A percentile compares a stretch with the other conserved stretches of the same genome.
These are phyloP conservation scores for Aspergillus persii DNA, from an alignment of 2,329 filamentous ascomycete species.

Conservation along the genomic window DNA sequence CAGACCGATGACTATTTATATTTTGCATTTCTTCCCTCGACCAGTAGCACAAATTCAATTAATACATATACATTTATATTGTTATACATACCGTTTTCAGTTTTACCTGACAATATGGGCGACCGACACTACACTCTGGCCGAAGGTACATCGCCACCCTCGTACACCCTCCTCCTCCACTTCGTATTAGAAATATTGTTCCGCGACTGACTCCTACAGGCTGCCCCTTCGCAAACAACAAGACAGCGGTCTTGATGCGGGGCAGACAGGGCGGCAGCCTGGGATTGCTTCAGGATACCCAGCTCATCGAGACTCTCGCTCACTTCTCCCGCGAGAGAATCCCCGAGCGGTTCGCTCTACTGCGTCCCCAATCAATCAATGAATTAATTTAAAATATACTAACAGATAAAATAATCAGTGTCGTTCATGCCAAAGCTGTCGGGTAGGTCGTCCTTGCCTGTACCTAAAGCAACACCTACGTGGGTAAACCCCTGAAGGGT, in stretches of 20 bases:
- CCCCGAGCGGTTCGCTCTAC: constrained; percentile 48
- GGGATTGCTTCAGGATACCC: constrained; percentile 45
- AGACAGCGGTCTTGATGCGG: constrained; percentile 36
- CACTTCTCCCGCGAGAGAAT: constrained; percentile 64
- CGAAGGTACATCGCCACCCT: constrained; percentile 20
- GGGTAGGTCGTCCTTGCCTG: constrained; percentile 19
- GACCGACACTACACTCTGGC: constrained; percentile 22
- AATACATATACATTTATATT: too few species aligned
- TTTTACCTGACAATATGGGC: not conserved
- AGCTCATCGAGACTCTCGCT: constrained; percentile 60
- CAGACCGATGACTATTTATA: too few species aligned
- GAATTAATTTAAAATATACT: not conserved
- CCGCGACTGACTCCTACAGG: constrained; percentile 13
- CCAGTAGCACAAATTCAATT: too few species aligned
- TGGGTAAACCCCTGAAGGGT: too few species aligned
- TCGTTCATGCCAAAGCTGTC: constrained; percentile 60
- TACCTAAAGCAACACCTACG: too few species aligned
- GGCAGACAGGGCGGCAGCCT: too few species aligned
- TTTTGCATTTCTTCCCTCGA: too few species aligned
- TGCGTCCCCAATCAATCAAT: too few species aligned
- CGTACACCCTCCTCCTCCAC: not conserved
- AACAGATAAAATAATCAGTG: constrained; percentile 21
- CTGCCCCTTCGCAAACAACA: constrained; percentile 23
- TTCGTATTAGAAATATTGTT: not conserved
- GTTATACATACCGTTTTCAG: too few species aligned